Percentiles rank a stretch among this genome's conserved stretches.
Conservation (phyloP, 805 yeast genomes). For the Zygosaccharomyces siamensis region DNA sequence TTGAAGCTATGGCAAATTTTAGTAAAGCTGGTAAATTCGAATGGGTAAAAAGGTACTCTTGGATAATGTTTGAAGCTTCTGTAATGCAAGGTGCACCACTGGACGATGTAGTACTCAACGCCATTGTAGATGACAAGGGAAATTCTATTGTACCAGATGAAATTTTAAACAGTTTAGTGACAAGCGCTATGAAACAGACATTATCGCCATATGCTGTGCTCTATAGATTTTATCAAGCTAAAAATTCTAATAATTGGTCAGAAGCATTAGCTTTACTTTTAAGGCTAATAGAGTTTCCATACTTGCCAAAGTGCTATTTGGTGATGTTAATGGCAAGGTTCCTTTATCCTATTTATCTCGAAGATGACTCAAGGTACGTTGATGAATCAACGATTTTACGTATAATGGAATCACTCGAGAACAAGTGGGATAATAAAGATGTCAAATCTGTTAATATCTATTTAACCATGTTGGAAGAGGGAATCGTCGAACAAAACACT, state of each 20-base stretch:
- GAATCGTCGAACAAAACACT: conserved; percentile 2
- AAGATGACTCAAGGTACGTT: conserved; percentile 18
- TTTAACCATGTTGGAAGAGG: conserved; percentile 11
- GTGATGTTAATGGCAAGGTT: conserved; percentile 26
- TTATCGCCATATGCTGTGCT: conserved; percentile 68
- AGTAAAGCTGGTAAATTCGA: conserved; percentile 57
- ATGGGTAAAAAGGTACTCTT: conserved; percentile 44
- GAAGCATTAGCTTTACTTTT: conserved; percentile 23
- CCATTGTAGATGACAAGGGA: conserved; percentile 37
- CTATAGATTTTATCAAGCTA: conserved; percentile 43
- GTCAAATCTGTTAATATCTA: conserved; percentile 20
- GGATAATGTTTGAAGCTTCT: conserved; percentile 62
- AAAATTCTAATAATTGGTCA: conserved; percentile 25
- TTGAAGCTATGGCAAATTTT: conserved; percentile 61
- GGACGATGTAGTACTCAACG: conserved; percentile 52
- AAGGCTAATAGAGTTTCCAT: conserved; percentile 26
- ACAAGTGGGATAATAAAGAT: conserved; percentile 21
- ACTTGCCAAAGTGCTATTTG: conserved; percentile 29
- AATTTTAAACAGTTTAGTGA: conserved; percentile 34
- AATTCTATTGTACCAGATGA: conserved; percentile 23
- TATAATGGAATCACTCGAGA: conserved; percentile 25
- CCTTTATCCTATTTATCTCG: conserved; percentile 27
- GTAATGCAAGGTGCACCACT: conserved; percentile 48
- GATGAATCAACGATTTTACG: conserved; percentile 22
- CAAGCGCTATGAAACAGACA: conserved; percentile 61